Evolutionary conservation across 2,329 filamentous ascomycete genomes (phyloP).

Genomic region (Curvularia eragrostidis): DNA sequence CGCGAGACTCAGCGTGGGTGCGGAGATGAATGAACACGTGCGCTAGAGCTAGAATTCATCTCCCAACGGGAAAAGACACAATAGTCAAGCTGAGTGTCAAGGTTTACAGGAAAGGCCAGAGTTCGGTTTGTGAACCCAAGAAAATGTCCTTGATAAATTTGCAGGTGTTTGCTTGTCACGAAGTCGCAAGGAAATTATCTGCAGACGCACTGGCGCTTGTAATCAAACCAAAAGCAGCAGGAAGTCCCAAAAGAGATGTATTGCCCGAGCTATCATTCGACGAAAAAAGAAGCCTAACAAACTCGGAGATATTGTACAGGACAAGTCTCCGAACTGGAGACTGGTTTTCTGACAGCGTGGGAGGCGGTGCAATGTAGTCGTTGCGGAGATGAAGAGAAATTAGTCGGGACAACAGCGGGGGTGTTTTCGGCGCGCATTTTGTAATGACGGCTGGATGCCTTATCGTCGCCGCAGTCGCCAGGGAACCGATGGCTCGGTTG

Average conservation of each 20-base stretch:
- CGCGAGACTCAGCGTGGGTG: neutral
- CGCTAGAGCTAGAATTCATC: neutral
- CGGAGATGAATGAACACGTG: neutral
- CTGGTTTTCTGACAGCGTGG: neutral
- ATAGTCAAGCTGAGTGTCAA: too few species aligned
- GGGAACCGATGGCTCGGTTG: neutral
- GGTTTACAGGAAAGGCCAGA: neutral
- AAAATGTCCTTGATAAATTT: neutral
- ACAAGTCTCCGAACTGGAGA: neutral
- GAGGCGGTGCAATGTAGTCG: neutral
- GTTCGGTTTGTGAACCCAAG: neutral
- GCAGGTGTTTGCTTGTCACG: neutral
- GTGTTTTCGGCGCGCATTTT: neutral
- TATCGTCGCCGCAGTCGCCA: neutral
- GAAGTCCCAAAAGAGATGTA: neutral
- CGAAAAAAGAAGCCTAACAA: neutral
- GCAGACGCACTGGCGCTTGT: neutral
- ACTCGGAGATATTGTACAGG: neutral
- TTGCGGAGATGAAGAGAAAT: neutral
- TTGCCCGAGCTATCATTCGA: neutral
- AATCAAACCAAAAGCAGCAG: neutral
- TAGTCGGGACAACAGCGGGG: slow-evolving; percentile 1
- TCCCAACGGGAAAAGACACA: neutral
- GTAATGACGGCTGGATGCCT: slow-evolving; percentile 2
- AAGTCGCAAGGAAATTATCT: neutral